A percentile compares a stretch with the other conserved stretches of the same genome.
These are phyloP conservation scores for Trichoderma citrinoviride DNA, from an alignment of 2,329 filamentous ascomycete species.

Conservation along the genomic window DNA sequence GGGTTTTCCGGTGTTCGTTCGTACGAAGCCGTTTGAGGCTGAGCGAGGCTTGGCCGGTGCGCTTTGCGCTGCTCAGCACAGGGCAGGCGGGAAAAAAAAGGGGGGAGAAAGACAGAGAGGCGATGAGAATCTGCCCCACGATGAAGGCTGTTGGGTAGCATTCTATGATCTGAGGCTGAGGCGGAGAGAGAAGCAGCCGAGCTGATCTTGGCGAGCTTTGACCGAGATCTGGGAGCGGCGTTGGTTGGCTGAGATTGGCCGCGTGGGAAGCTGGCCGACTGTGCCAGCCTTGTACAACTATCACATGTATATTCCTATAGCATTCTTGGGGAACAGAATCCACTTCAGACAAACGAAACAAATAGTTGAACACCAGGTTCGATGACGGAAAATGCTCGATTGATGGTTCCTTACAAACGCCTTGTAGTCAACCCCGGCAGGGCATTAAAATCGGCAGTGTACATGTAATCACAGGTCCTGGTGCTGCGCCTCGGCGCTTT, in stretches of 20 bases:
- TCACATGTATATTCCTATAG: not conserved
- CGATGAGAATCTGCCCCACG: not conserved
- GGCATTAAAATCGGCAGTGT: not conserved
- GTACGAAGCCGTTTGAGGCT: not conserved
- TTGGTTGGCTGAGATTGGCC: not conserved
- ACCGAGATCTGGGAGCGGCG: constrained; percentile 15
- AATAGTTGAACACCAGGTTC: not conserved
- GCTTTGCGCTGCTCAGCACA: not conserved
- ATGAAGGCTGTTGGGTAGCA: not conserved
- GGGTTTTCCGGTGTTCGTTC: not conserved
- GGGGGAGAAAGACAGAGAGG: not conserved
- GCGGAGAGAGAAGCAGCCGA: not conserved
- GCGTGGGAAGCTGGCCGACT: not conserved
- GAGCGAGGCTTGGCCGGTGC: constrained; percentile 9
- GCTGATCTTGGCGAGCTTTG: constrained; percentile 4
- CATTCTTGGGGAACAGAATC: not conserved
- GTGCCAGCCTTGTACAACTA: constrained; percentile 4
- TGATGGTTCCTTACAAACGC: not conserved
- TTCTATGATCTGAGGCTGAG: not conserved
- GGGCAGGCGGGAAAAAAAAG: not conserved
- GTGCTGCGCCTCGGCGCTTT: constrained; percentile 17
- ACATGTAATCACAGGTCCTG: not conserved
- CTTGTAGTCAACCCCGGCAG: constrained; percentile 5
- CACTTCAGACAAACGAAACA: not conserved
- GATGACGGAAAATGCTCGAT: too few relatives aligned